Conservation (phyloP, 2,329 filamentous ascomycete species). For the Pseudogymnoascus pannorum region DNA sequence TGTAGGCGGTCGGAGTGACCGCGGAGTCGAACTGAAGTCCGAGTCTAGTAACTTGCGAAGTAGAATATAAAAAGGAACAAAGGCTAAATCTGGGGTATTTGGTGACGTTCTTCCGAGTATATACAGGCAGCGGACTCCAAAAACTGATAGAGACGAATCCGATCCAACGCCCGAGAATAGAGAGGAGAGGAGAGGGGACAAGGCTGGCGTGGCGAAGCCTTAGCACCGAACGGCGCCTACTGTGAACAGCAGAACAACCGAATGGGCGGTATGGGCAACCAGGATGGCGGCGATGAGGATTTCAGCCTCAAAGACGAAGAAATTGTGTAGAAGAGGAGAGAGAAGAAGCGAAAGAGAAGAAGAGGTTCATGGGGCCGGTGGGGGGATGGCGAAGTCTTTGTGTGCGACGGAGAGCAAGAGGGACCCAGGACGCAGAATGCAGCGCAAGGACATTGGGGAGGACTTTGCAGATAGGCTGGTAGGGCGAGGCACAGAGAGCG, state of each 20-base stretch:
- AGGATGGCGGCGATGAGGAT: constrained; percentile 16
- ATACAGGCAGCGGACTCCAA: constrained; percentile 8
- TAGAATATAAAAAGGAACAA: constrained; percentile 10
- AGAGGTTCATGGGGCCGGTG: constrained; percentile 17
- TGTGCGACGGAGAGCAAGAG: constrained; percentile 16
- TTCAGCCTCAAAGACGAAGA: constrained; percentile 12
- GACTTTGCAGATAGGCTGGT: neutral
- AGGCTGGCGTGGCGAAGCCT: constrained; percentile 21
- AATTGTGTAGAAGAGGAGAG: constrained; percentile 17
- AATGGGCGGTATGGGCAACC: constrained; percentile 20
- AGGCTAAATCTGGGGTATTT: constrained; percentile 14
- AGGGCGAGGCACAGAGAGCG: neutral
- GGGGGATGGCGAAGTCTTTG: constrained; percentile 16
- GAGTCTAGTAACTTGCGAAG: constrained; percentile 15
- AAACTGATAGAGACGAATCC: constrained; percentile 8
- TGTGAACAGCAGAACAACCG: constrained; percentile 18
- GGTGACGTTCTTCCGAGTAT: constrained; percentile 13
- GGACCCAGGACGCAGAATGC: constrained; percentile 13
- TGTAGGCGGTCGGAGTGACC: constrained; percentile 18
- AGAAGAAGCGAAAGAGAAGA: constrained; percentile 15
- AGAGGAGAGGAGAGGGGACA: constrained; percentile 22
- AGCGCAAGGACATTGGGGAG: constrained; percentile 10
- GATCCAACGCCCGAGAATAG: constrained; percentile 6
- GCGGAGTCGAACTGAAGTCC: constrained; percentile 9
- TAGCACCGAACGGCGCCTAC: constrained; percentile 19